Evolutionary conservation across 306 rosid species (phyloP), one percentile per base, ranked within the genome.

Genomic region (Nissolia schottii): DNA sequence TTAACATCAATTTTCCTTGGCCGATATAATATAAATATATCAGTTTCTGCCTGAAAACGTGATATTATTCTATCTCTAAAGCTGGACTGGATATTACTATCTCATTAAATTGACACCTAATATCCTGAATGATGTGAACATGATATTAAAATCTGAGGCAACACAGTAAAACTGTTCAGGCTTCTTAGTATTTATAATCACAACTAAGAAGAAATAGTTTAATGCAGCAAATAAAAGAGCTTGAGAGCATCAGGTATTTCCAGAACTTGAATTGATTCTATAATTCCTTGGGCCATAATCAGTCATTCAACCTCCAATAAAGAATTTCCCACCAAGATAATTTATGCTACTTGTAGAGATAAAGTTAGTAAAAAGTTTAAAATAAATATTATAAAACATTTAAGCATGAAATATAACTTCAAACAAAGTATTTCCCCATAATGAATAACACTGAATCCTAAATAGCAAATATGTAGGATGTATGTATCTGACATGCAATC

Each of bases 221-320:
- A 18, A 58, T 49, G 46, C 45, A 37, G 45, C 19, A 49, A 20
- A 31, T 7, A 66, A 20, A 57, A 67, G 22, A 48, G 69, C 38
- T 77, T 28, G 49, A 60, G 46, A 23, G 58, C 14, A 18, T 60
- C 37, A 5, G 38, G 53, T n/a, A 50, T 55, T 43, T 37, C 53
- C 61, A 45, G 22, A 20, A 75, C 49, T 41, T n/a, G n/a, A n/a
- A n/a, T n/a, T n/a, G 37, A 69, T 60, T 49, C 65, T 60, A 67
- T 25, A 40, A 65, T 27, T 74, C 34, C 37, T 7, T 15, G 19
- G 8, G 41, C 54, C 27, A 23, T 49, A 32, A 32, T 23, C 28
- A 24, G 68, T 45, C 50, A 58, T 67, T 67, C 46, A 48, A 57
- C 40, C 54, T 57, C 24, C 28, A 23, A 29, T 32, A 34, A 34